Evolutionary conservation across 768 basidiomycete species (phyloP).

Genomic region (Piloderma croceum): DNA sequence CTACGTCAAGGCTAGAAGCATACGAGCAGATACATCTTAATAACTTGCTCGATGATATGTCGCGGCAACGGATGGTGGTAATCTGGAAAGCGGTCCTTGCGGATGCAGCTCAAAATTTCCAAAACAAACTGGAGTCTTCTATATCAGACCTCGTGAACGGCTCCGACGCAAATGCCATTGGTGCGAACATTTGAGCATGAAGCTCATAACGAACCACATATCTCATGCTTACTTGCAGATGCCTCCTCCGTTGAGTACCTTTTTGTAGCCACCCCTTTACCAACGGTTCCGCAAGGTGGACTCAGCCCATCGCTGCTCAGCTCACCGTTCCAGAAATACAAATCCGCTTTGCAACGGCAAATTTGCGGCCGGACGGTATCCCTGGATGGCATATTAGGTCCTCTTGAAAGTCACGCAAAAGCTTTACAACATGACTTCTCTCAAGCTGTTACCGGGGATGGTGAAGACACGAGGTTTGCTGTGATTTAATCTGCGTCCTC

Average conservation of each 20-base stretch:
- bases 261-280: conserved; percentile 48
- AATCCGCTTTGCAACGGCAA: conserved; percentile 52
- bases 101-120: conserved; percentile 42
- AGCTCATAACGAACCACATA: too few species aligned
- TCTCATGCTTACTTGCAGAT: too few species aligned
- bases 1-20: conserved; percentile 37
- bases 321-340: conserved; percentile 57
- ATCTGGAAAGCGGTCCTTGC: conserved; percentile 55
- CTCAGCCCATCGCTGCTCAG: conserved; percentile 30
- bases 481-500: neutral
- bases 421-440: conserved; percentile 56
- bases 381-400: conserved; percentile 51
- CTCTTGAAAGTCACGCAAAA: conserved; percentile 55
- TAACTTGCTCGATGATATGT: conserved; percentile 47
- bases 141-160: conserved; percentile 29
- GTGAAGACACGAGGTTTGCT: conserved; percentile 41
- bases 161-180: too few species aligned
- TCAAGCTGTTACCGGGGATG: conserved; percentile 36
- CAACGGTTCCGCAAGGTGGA: conserved; percentile 37
- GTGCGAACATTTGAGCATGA: too few species aligned
- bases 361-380: conserved; percentile 60
- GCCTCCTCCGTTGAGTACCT: conserved; percentile 48
- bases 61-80: conserved; percentile 44
- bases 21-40: conserved; percentile 43
- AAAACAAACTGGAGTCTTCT: conserved; percentile 34